Evolutionary conservation across 306 rosid species (phyloP), one percentile per base, ranked within the genome.

Genomic region (Sophora flavescens): DNA sequence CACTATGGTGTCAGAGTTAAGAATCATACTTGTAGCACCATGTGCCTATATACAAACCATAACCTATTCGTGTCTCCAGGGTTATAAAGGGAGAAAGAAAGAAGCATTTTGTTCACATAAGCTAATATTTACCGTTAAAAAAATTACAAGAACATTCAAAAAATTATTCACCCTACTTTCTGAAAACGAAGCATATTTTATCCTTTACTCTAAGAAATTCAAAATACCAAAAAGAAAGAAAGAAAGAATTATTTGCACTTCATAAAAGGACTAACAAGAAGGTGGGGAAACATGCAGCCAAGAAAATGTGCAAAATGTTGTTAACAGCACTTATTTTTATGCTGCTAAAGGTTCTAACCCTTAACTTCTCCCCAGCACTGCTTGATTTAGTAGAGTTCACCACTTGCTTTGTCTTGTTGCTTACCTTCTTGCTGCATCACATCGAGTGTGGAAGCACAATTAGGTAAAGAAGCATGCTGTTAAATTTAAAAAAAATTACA

Each of bases 371-470:
- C 59, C 84, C 89, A 28, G 91, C 93, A 72, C 79, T 80, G 74
- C 82, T 90, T 57, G 72, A 33, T 44, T 65, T 51, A 16, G 89
- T 85, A 58, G 93, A 74, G 77, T 90, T 92, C 78, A 85, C 86
- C 65, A 45, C 87, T 70, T 89, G 86, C 87, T 79, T 89, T 76
- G 91, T 90, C 80, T 77, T 86, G 75, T 89, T 92, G 84, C 85
- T 88, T 70, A 82, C 44, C 68, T 87, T 89, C 81, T 92, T 92
- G 80, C 99, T 95, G 97, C 89, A 87, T 62, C 77, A 85, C 72
- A 65, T 36, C 8, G 32, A 85, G 73, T 51, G 45, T 69, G 1
- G 47, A 70, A 76, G 13, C 53, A 58, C 22, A 51, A 22, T 82
- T 79, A 17, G 52, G 35, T 57, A 72, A 51, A 79, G 58, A 72